A percentile compares a stretch with the other conserved stretches of the same genome.
These are phyloP conservation scores for Argentina anserina DNA, from an alignment of 306 rosid species.

Conservation along the genomic window DNA sequence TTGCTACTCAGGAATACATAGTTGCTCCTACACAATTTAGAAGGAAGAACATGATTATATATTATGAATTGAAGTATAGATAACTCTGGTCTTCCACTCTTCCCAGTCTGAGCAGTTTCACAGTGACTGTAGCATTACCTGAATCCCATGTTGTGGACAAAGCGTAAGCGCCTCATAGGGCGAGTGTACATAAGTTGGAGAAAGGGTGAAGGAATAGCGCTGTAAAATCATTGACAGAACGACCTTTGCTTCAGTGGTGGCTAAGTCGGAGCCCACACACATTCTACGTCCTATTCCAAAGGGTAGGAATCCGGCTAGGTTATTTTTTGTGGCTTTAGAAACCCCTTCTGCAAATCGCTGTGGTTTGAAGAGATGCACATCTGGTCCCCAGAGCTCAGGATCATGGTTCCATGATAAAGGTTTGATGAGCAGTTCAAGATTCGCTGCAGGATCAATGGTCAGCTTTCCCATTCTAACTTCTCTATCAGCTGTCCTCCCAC, in stretches of 20 bases:
- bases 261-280: neutral
- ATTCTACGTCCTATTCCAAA: neutral
- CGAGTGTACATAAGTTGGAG: neutral
- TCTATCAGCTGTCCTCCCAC: neutral
- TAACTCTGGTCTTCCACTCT: neutral
- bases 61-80: neutral
- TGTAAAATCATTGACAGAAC: neutral
- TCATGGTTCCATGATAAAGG: neutral
- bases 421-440: neutral
- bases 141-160: neutral
- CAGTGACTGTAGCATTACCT: neutral
- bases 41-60: neutral
- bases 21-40: neutral
- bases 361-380: neutral
- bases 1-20: no score
- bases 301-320: neutral
- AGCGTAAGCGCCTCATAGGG: neutral
- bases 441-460: neutral
- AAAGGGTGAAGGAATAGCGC: neutral
- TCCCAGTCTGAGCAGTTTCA: neutral
- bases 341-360: neutral
- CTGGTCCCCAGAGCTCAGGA: neutral
- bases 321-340: neutral
- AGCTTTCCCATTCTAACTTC: neutral
- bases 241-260: neutral